Base-by-base conservation (phyloP, 106 monocot species). In the Platanthera guangdongensis region DNA sequence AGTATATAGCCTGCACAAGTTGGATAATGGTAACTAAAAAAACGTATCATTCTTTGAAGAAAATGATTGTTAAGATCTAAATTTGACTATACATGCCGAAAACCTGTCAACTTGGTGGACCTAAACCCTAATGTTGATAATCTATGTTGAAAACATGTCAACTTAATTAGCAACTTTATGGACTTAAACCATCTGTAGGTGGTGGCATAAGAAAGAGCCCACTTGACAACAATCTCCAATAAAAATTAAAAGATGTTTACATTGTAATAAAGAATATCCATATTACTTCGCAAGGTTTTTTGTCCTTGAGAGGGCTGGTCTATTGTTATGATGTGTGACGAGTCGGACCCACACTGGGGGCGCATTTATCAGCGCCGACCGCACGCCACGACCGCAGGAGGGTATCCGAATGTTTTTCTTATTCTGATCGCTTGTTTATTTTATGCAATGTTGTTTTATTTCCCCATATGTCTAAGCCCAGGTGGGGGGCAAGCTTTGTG, bases 1-100 rank as follows among this genome's bases (percentile, higher is more conserved):
- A 91, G 86, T 94, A 97, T 50, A 97, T 97, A 57, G 97, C 97
- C 93, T 95, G 80, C 63, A 83, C 2, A 72, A 51, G 14, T 72
- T 72, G 72, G 72, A 51, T 51, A 1, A 10, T 19, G 8, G 14
- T 72, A 72, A 51, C 19, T 19, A 72, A 72, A 11, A 11, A 6
- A 51, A 72, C 6, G 50, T 47, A 69, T 47, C 70, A 48, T 47
- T 70, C 16, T 70, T 70, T 14, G 47, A 70, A 47, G 16, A 32
- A 70, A n/a, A 47, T 15, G 70, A 47, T 15, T 1, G 47, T n/a
- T 70, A 70, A n/a, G 53, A 28, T 28, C 18, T 30, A 63, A 65
- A 10, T 28, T 65, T 65, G 28, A 65, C 8, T 28, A 65, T 65
- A 8, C 65, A 65, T 9, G 2, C 10, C 4, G 30, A 65, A 32